phyloP scores from a whole-genome alignment of 805 yeast genomes.

The Myxozyma udenii region DNA sequence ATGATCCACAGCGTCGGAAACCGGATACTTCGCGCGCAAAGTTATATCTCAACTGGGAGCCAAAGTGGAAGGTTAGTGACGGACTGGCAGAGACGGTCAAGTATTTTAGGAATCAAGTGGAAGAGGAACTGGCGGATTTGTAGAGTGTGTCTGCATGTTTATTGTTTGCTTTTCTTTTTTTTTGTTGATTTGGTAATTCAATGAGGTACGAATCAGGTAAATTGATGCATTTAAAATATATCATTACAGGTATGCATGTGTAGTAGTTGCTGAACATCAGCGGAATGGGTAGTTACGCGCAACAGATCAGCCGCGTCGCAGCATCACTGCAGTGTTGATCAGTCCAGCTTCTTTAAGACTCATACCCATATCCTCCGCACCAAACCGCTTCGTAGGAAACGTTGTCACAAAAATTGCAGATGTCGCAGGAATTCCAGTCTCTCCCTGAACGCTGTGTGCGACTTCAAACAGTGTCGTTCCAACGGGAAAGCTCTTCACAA shows the following conservation, averaged over 20 bases:
- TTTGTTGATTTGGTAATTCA: not conserved
- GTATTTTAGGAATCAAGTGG: constrained; percentile 30
- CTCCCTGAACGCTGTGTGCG: constrained; percentile 31
- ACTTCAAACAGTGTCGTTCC: constrained; percentile 35
- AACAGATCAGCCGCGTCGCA: constrained; percentile 8
- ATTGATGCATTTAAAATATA: too few species aligned
- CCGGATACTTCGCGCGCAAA: constrained; percentile 33
- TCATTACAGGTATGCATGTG: too few species aligned
- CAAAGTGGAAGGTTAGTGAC: constrained; percentile 31
- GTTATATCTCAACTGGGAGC: constrained; percentile 31
- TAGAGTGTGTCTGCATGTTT: not conserved
- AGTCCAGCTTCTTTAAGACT: constrained; percentile 37
- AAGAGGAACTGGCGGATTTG: constrained; percentile 4
- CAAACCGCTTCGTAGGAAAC: constrained; percentile 35
- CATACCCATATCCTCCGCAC: constrained; percentile 31
- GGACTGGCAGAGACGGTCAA: constrained; percentile 32
- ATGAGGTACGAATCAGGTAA: too few species aligned
- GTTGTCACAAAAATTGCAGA: constrained; percentile 34
- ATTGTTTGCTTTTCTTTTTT: not conserved
- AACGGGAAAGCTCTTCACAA: constrained; percentile 34
- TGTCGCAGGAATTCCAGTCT: constrained; percentile 30
- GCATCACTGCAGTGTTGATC: constrained; percentile 36
- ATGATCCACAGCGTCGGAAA: constrained; percentile 32
- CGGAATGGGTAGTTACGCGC: too few species aligned
- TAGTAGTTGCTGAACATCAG: too few species aligned